Evolutionary conservation across 2,329 filamentous ascomycete genomes (phyloP), one percentile per base, ranked within the genome.

Genomic region (Atkinsonella texensis): DNA sequence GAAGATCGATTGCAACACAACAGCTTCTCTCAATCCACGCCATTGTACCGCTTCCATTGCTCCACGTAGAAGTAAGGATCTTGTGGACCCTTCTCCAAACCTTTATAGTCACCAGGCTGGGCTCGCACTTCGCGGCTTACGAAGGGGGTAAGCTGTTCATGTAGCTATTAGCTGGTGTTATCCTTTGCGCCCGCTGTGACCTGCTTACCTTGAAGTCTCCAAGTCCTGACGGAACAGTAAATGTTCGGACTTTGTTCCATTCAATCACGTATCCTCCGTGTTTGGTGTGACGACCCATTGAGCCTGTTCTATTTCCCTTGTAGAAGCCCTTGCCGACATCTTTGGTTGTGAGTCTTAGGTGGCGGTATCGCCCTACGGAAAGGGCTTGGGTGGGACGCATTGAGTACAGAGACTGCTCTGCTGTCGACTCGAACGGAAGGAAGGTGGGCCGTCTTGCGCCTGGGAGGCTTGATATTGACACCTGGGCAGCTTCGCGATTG

Each of bases 301-400:
- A 82, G 1, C 93, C 93, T 1, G 89, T 85, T 46, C 90, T 79
- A 62, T 86, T 96, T 65, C 93, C 93, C 77, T 97, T 97, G 81
- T 98, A 98, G 80, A 84, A 98, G 59, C 90, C 91, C 65, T 89
- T 88, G 67, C 85, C 87, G 66, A 91, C 84, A 70, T 93, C 84
- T 72, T 98, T 98, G 59, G 91, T 95, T 12, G 88, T 96, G 63
- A 98, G 80, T 50, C 79, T 77, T 53, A 90, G 74, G 64, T 91
- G 89, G 69, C 83, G 80, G 62, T 89, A 79, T 53, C 80, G 78
- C 65, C 81, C 72, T 62, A 81, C 72, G 60, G 78, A 76, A 62
- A 95, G 82, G 57, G 73, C 67, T 62, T 79, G 74, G 15, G 86
- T 87, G 52, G 86, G 79, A 66, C 80, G 77, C 82, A 87, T 87